These are phyloP conservation scores for Exsudoporus floridanus DNA, from an alignment of 1,284 basidiomycete species.

Conservation along the genomic window DNA sequence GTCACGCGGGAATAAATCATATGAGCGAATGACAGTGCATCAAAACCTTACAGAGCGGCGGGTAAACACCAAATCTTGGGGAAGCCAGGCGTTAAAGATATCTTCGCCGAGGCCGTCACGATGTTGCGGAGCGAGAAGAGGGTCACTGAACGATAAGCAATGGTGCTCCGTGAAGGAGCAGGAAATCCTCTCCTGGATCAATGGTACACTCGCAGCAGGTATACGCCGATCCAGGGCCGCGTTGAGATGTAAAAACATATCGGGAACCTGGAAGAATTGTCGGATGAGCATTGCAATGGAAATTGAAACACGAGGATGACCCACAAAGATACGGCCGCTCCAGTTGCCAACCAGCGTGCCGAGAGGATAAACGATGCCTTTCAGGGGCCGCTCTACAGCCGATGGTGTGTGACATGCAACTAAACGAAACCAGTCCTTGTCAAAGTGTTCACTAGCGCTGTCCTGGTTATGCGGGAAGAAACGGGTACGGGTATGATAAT, in stretches of 20 bases:
- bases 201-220: constrained; percentile 22
- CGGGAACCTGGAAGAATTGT: constrained; percentile 26
- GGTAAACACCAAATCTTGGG: constrained; percentile 35
- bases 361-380: constrained; percentile 41
- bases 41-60: constrained; percentile 33
- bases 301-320: constrained; percentile 12
- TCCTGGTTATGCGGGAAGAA: constrained; percentile 24
- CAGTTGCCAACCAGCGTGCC: constrained; percentile 45
- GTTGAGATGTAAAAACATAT: constrained; percentile 25
- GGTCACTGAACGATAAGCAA: constrained; percentile 40
- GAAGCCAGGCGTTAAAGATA: constrained; percentile 48
- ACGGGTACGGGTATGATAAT: constrained; percentile 38
- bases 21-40: not conserved
- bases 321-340: constrained; percentile 44
- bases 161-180: constrained; percentile 47
- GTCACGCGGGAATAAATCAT: constrained; percentile 16
- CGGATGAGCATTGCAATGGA: constrained; percentile 12
- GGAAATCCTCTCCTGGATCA: constrained; percentile 40
- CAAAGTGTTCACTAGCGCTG: constrained; percentile 32
- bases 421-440: constrained; percentile 46
- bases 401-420: constrained; percentile 42
- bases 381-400: constrained; percentile 35
- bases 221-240: constrained; percentile 23
- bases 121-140: constrained; percentile 37
- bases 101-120: constrained; percentile 39